A percentile compares a stretch with the other conserved stretches of the same genome.
These are phyloP conservation scores for Mortierella sp. DNA, from an alignment of 371 early-diverging fungal genomes.

Conservation along the genomic window DNA sequence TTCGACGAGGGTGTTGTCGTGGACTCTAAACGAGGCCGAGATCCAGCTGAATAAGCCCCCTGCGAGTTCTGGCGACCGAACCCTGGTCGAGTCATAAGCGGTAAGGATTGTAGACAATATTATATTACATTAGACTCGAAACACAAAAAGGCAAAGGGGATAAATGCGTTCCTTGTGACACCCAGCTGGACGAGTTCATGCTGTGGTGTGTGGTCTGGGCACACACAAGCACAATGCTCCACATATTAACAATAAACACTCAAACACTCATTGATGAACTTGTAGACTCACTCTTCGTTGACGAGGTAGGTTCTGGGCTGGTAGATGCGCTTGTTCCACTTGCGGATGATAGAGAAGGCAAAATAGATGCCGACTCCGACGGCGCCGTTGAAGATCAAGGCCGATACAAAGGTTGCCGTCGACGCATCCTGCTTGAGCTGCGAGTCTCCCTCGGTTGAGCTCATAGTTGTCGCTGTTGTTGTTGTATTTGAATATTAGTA, in stretches of 20 bases:
- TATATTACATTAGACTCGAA: neutral
- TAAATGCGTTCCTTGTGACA: neutral
- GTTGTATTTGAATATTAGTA: too few species aligned
- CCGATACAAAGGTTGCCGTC: constrained; percentile 71
- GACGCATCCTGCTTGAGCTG: constrained; percentile 57
- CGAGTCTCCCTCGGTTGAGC: neutral
- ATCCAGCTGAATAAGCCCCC: constrained; percentile 73
- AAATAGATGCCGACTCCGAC: constrained; percentile 68
- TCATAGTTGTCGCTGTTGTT: neutral
- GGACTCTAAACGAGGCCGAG: constrained; percentile 62
- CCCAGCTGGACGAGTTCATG: neutral
- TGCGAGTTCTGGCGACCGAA: constrained; percentile 71
- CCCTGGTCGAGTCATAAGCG: constrained; percentile 50
- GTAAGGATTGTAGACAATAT: neutral
- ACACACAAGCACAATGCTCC: neutral
- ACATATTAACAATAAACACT: neutral
- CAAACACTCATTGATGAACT: too few species aligned
- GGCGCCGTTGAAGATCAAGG: constrained; percentile 75
- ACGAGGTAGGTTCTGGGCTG: constrained; percentile 80
- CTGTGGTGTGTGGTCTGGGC: neutral
- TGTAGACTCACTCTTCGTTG: constrained; percentile 65
- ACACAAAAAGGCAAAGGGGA: neutral
- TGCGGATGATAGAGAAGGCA: constrained; percentile 74
- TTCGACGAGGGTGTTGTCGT: constrained; percentile 70
- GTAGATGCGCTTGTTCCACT: constrained; percentile 72